Percentiles rank a stretch among this genome's conserved stretches.
These are phyloP conservation scores for Colletotrichum costaricense DNA, from an alignment of 2,329 filamentous ascomycete genomes.

Conservation along the genomic window DNA sequence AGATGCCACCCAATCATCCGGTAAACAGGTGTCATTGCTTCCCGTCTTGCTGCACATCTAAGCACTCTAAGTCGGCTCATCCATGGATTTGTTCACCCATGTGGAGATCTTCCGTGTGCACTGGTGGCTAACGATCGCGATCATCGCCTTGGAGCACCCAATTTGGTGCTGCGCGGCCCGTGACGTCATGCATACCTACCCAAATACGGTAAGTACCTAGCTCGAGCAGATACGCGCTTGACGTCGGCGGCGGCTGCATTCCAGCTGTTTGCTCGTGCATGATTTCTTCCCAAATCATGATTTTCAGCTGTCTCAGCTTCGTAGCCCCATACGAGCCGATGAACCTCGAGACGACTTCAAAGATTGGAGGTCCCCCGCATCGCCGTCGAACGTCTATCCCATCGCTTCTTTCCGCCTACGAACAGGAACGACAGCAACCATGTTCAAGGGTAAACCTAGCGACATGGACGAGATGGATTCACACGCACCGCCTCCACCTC, in stretches of 20 bases:
- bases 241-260: constrained; percentile 34
- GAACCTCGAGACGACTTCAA: constrained; percentile 3
- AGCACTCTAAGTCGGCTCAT: neutral
- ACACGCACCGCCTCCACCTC: neutral
- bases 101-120: constrained; percentile 24
- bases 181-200: constrained; percentile 29
- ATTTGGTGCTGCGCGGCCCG: constrained; percentile 5
- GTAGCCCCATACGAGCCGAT: neutral
- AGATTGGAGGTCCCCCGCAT: neutral
- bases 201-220: constrained; percentile 6
- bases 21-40: constrained; percentile 15
- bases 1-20: constrained; percentile 13
- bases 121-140: constrained; percentile 3
- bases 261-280: neutral
- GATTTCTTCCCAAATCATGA: constrained; percentile 1
- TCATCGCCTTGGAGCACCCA: neutral
- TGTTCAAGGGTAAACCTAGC: constrained; percentile 26
- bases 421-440: neutral
- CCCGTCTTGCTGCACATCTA: neutral
- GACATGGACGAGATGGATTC: constrained; percentile 11
- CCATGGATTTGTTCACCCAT: neutral
- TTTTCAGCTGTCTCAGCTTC: constrained; percentile 9
- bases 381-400: neutral
- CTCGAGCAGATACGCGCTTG: constrained; percentile 22
- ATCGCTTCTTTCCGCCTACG: neutral